A percentile compares a stretch with the other conserved stretches of the same genome.
These are phyloP conservation scores for Colletotrichum australisinense DNA, from an alignment of 2,329 filamentous ascomycete genomes.

Conservation along the genomic window DNA sequence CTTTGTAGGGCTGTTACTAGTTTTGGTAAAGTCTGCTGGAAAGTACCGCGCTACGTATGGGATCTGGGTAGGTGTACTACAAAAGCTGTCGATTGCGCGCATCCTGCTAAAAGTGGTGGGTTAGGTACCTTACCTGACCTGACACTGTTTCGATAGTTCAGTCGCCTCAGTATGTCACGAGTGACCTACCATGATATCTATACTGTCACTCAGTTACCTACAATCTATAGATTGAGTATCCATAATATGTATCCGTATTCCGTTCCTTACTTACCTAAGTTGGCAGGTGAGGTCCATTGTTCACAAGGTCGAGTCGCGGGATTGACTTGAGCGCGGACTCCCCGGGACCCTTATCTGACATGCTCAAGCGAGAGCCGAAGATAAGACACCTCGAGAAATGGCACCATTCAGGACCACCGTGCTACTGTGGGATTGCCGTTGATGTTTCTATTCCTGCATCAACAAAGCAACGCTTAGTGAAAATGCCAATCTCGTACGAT, in stretches of 20 bases:
- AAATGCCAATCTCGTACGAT: conserved; percentile 17
- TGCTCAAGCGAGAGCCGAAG: not conserved
- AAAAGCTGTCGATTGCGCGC: not conserved
- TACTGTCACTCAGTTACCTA: not conserved
- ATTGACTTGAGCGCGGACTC: not conserved
- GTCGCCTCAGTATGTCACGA: no score
- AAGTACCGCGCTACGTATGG: no score
- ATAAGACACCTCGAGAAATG: conserved; percentile 8
- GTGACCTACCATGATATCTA: not conserved
- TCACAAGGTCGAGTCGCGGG: not conserved
- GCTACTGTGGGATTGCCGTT: conserved; percentile 2
- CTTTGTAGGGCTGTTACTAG: no score
- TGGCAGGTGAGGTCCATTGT: not conserved
- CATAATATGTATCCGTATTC: no score
- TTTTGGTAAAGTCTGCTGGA: no score
- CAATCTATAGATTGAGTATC: no score
- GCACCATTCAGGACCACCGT: not conserved
- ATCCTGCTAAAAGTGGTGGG: not conserved
- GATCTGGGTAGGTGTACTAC: no score
- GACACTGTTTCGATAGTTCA: not conserved
- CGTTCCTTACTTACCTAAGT: no score
- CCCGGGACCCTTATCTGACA: not conserved
- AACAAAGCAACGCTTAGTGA: conserved; percentile 18
- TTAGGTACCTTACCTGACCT: not conserved
- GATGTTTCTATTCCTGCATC: conserved; percentile 16